Percentiles rank a stretch among this genome's conserved stretches.
phyloP scores from a whole-genome alignment of 345 rosid genomes.

The Eucalyptus curtisii region DNA sequence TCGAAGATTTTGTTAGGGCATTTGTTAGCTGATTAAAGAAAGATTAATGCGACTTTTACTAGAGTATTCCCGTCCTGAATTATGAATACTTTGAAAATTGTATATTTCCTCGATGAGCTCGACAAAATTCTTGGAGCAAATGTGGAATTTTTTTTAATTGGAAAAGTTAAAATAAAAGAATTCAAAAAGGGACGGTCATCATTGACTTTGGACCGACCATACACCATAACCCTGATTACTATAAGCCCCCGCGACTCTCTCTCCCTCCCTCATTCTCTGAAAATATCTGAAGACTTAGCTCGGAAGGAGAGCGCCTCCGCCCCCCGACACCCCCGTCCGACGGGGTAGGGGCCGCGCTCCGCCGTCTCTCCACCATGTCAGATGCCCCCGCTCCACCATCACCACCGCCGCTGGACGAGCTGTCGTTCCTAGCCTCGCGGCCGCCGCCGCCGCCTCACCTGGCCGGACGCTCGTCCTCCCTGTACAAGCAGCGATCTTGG shows the following conservation, averaged over 20 bases:
- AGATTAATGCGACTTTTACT: not conserved
- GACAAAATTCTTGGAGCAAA: not conserved
- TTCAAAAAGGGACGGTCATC: not conserved
- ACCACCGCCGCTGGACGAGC: not conserved
- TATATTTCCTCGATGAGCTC: not conserved
- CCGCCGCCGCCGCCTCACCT: not conserved
- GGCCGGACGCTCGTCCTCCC: constrained; percentile 9
- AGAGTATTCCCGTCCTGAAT: not conserved
- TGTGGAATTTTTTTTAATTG: not conserved
- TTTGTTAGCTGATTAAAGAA: not conserved
- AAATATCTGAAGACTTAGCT: not conserved
- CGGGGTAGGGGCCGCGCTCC: not conserved
- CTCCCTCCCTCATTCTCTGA: not conserved
- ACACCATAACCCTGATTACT: not conserved
- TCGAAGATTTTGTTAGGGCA: not conserved
- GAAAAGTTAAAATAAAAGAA: not conserved
- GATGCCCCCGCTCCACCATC: not conserved
- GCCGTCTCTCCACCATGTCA: not conserved
- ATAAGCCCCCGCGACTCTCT: not conserved
- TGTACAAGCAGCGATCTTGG: constrained; percentile 76
- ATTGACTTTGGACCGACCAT: not conserved
- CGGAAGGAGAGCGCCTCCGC: not conserved
- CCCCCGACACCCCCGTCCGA: not conserved
- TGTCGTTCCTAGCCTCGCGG: not conserved
- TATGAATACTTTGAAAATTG: not conserved